These are phyloP conservation scores for Mucor velutinosus DNA, from an alignment of 371 early-diverging fungal genomes.

Conservation along the genomic window DNA sequence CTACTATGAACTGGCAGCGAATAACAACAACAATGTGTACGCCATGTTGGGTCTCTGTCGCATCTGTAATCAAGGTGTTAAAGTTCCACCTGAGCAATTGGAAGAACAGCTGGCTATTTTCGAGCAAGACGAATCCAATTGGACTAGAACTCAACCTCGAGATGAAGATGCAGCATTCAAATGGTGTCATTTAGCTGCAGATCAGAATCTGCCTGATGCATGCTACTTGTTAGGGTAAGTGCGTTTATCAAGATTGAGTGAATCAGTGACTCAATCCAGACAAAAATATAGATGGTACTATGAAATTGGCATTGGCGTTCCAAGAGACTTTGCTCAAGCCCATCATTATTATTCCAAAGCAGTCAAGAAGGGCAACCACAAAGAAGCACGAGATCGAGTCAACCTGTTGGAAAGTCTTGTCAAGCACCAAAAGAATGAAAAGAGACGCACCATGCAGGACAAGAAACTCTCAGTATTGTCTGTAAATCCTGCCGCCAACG, in stretches of 20 bases:
- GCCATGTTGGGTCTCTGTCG: slow-evolving; percentile 41
- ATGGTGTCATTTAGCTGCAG: slow-evolving; percentile 51
- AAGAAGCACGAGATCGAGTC: slow-evolving; percentile 14
- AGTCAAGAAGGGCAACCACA: slow-evolving; percentile 31
- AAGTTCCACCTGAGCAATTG: slow-evolving; percentile 32
- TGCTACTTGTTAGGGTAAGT: slow-evolving; percentile 45
- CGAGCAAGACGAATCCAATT: slow-evolving; percentile 41
- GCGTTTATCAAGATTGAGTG: not conserved
- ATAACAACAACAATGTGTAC: slow-evolving; percentile 15
- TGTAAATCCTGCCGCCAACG: not conserved
- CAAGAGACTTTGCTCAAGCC: slow-evolving; percentile 35
- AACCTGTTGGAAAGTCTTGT: slow-evolving; percentile 15
- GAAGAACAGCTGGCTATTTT: slow-evolving; percentile 19
- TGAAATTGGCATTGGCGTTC: slow-evolving; percentile 49
- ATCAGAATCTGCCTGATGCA: slow-evolving; percentile 37
- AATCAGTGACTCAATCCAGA: no score
- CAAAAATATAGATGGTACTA: slow-evolving; percentile 39
- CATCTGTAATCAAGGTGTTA: slow-evolving; percentile 38
- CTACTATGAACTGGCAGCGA: slow-evolving; percentile 37
- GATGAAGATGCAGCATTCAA: slow-evolving; percentile 54
- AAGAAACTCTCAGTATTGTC: not conserved
- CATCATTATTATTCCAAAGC: slow-evolving; percentile 38
- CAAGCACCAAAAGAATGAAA: slow-evolving; percentile 18
- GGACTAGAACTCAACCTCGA: slow-evolving; percentile 27
- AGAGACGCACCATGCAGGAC: slow-evolving; percentile 9